These are phyloP conservation scores for Tetrastigma voinierianum DNA, from an alignment of 164 flowering plant genomes.

Conservation along the genomic window DNA sequence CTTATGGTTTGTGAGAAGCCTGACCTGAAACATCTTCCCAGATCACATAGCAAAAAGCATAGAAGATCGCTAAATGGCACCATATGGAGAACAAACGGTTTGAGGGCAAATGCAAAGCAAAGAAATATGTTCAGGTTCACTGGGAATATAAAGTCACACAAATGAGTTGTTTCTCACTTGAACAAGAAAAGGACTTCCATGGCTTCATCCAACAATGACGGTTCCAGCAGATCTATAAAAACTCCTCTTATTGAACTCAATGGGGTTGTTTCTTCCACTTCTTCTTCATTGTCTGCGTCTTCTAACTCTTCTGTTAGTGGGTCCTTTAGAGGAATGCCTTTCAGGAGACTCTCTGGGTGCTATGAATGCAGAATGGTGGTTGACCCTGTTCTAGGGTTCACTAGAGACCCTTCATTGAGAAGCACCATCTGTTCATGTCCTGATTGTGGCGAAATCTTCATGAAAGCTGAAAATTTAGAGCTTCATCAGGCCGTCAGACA, in stretches of 20 bases:
- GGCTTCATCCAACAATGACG: slow-evolving; percentile 14
- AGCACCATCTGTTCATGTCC: slow-evolving; percentile 62
- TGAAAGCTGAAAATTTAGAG: slow-evolving; percentile 72
- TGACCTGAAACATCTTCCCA: too few relatives aligned
- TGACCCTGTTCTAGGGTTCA: slow-evolving; percentile 69
- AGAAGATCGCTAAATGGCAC: too few relatives aligned
- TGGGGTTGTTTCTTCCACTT: slow-evolving; percentile 27
- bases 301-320: slow-evolving; percentile 31
- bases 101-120: too few relatives aligned
- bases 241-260: slow-evolving; percentile 38
- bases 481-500: slow-evolving; percentile 84
- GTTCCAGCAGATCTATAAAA: slow-evolving; percentile 48
- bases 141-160: slow-evolving; percentile 78
- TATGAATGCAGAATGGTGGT: slow-evolving; percentile 90
- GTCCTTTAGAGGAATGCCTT: slow-evolving; percentile 66
- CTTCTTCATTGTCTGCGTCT: slow-evolving; percentile 34
- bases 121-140: slow-evolving; percentile 77
- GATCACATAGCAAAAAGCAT: too few relatives aligned
- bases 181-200: slow-evolving; percentile 44
- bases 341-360: slow-evolving; percentile 80
- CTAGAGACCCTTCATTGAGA: slow-evolving; percentile 67
- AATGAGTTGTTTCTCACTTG: too few relatives aligned
- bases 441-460: slow-evolving; percentile 80
- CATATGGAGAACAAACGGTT: too few relatives aligned
- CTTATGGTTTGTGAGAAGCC: too few relatives aligned